phyloP scores from a whole-genome alignment of 108 stramenopile genomes.

The Skeletonema menzelii region DNA sequence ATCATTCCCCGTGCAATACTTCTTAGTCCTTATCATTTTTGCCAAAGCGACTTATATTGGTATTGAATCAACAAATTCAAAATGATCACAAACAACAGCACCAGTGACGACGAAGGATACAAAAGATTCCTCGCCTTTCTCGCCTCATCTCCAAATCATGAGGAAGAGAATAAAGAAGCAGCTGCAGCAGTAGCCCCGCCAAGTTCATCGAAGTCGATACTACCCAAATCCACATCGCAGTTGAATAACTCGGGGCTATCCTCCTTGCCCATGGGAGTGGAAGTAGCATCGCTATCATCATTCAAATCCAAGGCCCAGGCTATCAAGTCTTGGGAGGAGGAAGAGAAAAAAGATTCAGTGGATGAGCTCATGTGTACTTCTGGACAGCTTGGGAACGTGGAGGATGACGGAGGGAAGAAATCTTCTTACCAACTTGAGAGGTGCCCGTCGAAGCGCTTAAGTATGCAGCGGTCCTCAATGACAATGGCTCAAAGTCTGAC shows the following conservation, averaged over 20 bases:
- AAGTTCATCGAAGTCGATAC: background rate
- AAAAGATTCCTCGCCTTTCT: background rate
- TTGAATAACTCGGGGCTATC: too few species aligned
- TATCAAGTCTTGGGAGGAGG: background rate
- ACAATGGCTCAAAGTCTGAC: background rate
- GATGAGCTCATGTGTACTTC: background rate
- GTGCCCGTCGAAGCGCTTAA: too few species aligned
- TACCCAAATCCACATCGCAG: too few species aligned
- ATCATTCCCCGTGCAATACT: too few species aligned
- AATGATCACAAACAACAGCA: background rate
- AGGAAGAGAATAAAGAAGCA: background rate
- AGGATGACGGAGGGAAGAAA: background rate
- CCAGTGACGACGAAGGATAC: background rate
- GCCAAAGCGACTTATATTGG: too few species aligned
- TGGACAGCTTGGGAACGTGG: background rate
- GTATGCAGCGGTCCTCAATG: background rate
- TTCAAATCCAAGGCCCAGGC: too few species aligned
- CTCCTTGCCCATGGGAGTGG: too few species aligned
- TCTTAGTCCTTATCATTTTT: too few species aligned
- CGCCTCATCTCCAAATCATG: background rate
- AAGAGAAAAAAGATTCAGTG: too few species aligned
- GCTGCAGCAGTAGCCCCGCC: background rate
- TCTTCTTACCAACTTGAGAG: background rate
- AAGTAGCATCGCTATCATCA: too few species aligned
- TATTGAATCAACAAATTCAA: too few species aligned